These are phyloP conservation scores for Gynandropsis gynandra DNA, from an alignment of 345 rosid species.

Conservation along the genomic window DNA sequence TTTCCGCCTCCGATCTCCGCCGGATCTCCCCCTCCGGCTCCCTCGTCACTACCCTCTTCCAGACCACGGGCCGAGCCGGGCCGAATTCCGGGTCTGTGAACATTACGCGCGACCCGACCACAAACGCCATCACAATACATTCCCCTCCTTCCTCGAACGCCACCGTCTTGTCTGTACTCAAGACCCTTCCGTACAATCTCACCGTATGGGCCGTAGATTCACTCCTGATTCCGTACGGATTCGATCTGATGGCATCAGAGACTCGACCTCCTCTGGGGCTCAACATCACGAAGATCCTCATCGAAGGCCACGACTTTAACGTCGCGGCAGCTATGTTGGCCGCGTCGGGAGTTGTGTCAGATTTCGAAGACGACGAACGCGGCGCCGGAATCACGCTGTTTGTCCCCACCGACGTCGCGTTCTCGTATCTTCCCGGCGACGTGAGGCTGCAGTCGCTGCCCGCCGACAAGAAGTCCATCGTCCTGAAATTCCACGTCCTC, in stretches of 20 bases:
- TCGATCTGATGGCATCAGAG: slow-evolving; percentile 58
- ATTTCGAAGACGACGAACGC: slow-evolving; percentile 56
- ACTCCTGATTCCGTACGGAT: slow-evolving; percentile 45
- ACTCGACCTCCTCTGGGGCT: slow-evolving; percentile 41
- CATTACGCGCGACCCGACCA: slow-evolving; percentile 39
- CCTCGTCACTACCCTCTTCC: slow-evolving; percentile 65
- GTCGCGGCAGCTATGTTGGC: slow-evolving; percentile 59
- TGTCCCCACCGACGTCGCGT: slow-evolving; percentile 61
- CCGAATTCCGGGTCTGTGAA: slow-evolving; percentile 53
- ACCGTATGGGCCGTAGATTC: slow-evolving; percentile 43
- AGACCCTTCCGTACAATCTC: slow-evolving; percentile 47
- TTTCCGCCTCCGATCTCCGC: slow-evolving; percentile 43
- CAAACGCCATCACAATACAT: slow-evolving; percentile 29
- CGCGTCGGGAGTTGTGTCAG: slow-evolving; percentile 54
- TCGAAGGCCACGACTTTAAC: slow-evolving; percentile 57
- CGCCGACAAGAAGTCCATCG: slow-evolving; percentile 49
- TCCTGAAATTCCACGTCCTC: slow-evolving; percentile 56
- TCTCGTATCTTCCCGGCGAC: slow-evolving; percentile 46
- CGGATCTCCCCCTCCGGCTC: slow-evolving; percentile 43
- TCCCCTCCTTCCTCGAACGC: slow-evolving; percentile 44
- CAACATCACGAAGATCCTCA: slow-evolving; percentile 54
- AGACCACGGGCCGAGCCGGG: slow-evolving; percentile 62
- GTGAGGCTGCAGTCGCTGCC: slow-evolving; percentile 51
- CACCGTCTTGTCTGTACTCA: slow-evolving; percentile 38
- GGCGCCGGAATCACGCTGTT: slow-evolving; percentile 77